Base-by-base conservation (phyloP, 345 rosid species). In the Arabis alpina region DNA sequence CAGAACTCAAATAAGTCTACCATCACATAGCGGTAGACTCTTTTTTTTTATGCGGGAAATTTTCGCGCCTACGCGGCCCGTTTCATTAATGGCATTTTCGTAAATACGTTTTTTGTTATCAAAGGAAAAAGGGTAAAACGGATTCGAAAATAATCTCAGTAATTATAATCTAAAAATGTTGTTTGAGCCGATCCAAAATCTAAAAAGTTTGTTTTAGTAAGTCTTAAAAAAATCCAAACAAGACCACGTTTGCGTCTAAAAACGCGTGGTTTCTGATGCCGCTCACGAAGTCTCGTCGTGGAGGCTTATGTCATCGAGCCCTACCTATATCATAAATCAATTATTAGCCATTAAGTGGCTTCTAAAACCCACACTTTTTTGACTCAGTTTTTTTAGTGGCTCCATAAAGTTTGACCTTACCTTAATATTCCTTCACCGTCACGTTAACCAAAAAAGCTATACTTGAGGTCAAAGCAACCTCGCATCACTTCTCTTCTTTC, bases 381-480 rank as follows among this genome's bases (percentile, higher is more conserved):
- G 44, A 72, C 74, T 66, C 11, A 28, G 9, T 76, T 68, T 36
- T 68, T 36, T 70, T 65, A 71, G 77, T 76, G 80, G 77, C 80
- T 77, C 80, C 70, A 67, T 72, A 77, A 77, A 60, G 55, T 71
- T 71, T 60, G 68, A 66, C 72, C 64, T 75, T 54, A 59, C 65
- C 11, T 61, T 13, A 61, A 68, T 55, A 30, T 74, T 68, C 48
- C 79, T 69, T 76, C 71, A 63, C 66, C 55, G 55, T 56, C 75
- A 70, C 79, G 79, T 63, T 25, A 76, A 24, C 75, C 79, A 68
- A 69, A 76, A 75, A 68, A 55, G 50, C 37, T 34, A 34, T 76
- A 70, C 79, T 76, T 76, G 79, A 42, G 71, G 62, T 76, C 79
- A 70, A 76, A 76, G 79, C 62, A 40, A 76, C 75, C 71, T 70